Evolutionary conservation across 495 filamentous ascomycete species (phyloP), one percentile per base, ranked within the genome.

Genomic region (Aspergillus panamensis): DNA sequence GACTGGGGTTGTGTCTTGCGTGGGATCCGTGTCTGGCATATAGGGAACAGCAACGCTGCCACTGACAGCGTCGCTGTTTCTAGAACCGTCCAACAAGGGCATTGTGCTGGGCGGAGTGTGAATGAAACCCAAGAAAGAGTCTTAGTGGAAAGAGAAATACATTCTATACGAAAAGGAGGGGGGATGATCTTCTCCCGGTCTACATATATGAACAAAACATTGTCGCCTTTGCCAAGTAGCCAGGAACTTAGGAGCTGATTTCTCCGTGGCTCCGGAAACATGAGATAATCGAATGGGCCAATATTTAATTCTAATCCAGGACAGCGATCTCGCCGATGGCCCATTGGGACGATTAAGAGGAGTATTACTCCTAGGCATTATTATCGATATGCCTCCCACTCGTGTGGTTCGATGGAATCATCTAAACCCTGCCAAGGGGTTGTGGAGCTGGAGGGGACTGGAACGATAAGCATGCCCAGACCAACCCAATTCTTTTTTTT

Each of bases 41-140:
- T 45, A 29, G 1, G 51, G 21, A 31, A 51, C 21, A 19, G 45
- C 56, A 47, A 54, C 49, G 42, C 61, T 66, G 61, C 57, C 63
- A 55, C 67, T 62, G 32, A 69, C 65, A 55, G 66, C 58, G 45
- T 72, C 70, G 35, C 66, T 60, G 30, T 65, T 60, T 45, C 64
- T 65, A 30, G 69, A 62, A 48, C 68, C 67, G 48, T 73, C 70
- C 16, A 74, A 58, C 50, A 75, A 61, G 17, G 72, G 70, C 73
- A 75, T 76, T 13, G 48, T 62, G 58, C 39, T 25, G 14, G 37
- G 31, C 6, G 48, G 40, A 45, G 35, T 17, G 39, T 48, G 49
- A 19, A 16, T 29, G 4, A 20, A 49, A 55, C 29, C 48, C 30
- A 48, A 35, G 10, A 42, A 49, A 52, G 32, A 50, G 25, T n/a